Base-by-base conservation (phyloP, 768 basidiomycete species). In the Baorangia bicolor region DNA sequence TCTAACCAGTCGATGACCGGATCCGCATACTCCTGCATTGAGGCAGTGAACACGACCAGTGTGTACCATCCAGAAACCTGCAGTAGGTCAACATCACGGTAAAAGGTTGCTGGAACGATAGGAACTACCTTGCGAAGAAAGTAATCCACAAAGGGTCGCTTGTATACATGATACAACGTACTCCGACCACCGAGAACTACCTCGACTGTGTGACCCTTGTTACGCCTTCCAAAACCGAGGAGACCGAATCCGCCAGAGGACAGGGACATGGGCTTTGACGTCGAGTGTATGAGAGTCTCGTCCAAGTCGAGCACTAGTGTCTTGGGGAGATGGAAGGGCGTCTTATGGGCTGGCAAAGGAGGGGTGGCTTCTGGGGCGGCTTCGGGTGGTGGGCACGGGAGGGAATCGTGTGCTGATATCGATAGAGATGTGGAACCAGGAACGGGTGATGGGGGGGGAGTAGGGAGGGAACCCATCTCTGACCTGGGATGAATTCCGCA, bases 1-100 rank as follows among this genome's bases (percentile, higher is more conserved):
- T 99, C 97, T 51, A 99, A 77, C 97, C 97, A 99, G 74, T 99
- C 97, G 62, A 99, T 99, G 28, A 99, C 95, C 0, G 97, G 97
- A 77, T 99, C 97, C 58, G 97, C 97, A 71, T 99, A 99, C 74
- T 99, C 97, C 67, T 94, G 90, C 92, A 99, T 93, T 10, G 96
- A 98, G 8, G 97, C 97, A 31, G 97, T 99, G 74, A 96, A 99
- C 60, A 99, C 94, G 50, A 99, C 94, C 56, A 99, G 83, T 2
- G 95, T 98, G 74, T 99, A 99, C 97, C 97, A 99, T 25, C 87
- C 81, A 30, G 97, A 95, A 38, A 98, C 96, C 95, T 98, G 64
- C n/a, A 40, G 55, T 30, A 44, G 23, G 47, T 68, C 44, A 58
- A 49, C 31, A 48, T 41, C 23, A 44, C 27, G 14, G 44, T 8